Evolutionary conservation across 768 basidiomycete species (phyloP), one percentile per base, ranked within the genome.

Genomic region (Termitomyces sp.): DNA sequence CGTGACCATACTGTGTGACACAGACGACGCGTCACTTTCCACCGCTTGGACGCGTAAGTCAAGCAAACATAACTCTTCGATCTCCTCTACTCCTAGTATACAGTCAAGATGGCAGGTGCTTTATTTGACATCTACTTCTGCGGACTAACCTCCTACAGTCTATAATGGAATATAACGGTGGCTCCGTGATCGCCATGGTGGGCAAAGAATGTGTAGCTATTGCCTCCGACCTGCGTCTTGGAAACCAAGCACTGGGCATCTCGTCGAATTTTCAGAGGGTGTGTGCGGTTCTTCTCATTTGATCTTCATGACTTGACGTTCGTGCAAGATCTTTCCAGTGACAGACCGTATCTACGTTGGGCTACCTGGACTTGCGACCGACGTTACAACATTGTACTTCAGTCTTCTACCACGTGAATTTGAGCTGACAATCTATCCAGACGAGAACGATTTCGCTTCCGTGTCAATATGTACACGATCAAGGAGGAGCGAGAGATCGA

Each of bases 131-230:
- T 15, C 22, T 16, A 9, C 22, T 20, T n/a, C 11, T 44, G 7
- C 9, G 3, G 7, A 42, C 65, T 74, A 39, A 74, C 45, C 3
- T 55, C 12, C 40, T n/a, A 33, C 64, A 94, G 92, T 94, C 92
- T 71, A 87, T 91, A 68, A 91, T 96, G 91, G 84, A 93, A 76
- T 81, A 88, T 64, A 98, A 97, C 82, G 96, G 96, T 80, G 97
- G 97, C 78, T 97, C 96, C 78, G 93, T 96, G 69, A 84, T 99
- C 76, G 97, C 97, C 80, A 99, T 99, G 97, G 90, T 91, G 62
- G 97, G 97, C 65, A 98, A 98, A 78, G 91, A 94, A 68, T 99
- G 97, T 74, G 97, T 99, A 54, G 97, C 97, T 57, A 98, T 98
- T 77, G 97, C 96, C 32, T 94, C 91, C 57, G 97, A 99, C 78